phyloP scores from a whole-genome alignment of 768 basidiomycete species.

The Termitomyces bulborhizus region DNA sequence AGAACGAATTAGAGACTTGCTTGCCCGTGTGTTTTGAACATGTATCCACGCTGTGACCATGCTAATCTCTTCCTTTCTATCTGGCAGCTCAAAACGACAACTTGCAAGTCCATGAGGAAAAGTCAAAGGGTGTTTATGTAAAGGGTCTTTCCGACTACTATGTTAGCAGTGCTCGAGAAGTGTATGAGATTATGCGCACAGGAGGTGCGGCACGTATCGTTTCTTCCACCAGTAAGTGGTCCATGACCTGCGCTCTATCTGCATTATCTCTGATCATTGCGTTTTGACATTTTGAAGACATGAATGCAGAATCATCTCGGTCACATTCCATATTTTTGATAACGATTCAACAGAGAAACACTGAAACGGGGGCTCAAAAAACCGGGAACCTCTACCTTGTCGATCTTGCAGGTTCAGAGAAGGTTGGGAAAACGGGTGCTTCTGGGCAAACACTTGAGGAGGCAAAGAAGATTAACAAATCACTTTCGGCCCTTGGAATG shows the following conservation, averaged over 20 bases:
- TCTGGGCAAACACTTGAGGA: slow-evolving; percentile 98
- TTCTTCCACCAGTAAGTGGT: slow-evolving; percentile 79
- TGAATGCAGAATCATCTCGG: slow-evolving; percentile 99
- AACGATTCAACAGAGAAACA: slow-evolving; percentile 94
- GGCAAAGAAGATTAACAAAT: slow-evolving; percentile 99
- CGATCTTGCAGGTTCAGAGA: slow-evolving; percentile 97
- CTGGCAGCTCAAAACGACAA: slow-evolving; percentile 90
- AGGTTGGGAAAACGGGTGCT: slow-evolving; percentile 98
- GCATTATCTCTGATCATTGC: background rate
- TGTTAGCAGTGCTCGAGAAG: slow-evolving; percentile 90
- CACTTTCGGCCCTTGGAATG: slow-evolving; percentile 95
- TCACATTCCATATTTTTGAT: slow-evolving; percentile 99
- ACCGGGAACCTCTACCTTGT: slow-evolving; percentile 96
- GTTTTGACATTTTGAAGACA: slow-evolving; percentile 51
- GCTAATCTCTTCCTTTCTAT: background rate
- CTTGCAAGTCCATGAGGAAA: slow-evolving; percentile 97
- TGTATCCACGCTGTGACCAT: background rate
- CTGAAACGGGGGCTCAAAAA: slow-evolving; percentile 92
- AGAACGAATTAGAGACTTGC: slow-evolving; percentile 90
- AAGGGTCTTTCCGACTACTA: slow-evolving; percentile 98
- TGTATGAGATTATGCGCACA: slow-evolving; percentile 98
- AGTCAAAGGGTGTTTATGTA: slow-evolving; percentile 94
- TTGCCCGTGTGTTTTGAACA: slow-evolving; percentile 69
- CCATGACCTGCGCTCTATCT: slow-evolving; percentile 10
- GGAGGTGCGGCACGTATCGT: slow-evolving; percentile 89